These are phyloP conservation scores for Volvox africanus DNA, from an alignment of 139 green algal species.

Conservation along the genomic window DNA sequence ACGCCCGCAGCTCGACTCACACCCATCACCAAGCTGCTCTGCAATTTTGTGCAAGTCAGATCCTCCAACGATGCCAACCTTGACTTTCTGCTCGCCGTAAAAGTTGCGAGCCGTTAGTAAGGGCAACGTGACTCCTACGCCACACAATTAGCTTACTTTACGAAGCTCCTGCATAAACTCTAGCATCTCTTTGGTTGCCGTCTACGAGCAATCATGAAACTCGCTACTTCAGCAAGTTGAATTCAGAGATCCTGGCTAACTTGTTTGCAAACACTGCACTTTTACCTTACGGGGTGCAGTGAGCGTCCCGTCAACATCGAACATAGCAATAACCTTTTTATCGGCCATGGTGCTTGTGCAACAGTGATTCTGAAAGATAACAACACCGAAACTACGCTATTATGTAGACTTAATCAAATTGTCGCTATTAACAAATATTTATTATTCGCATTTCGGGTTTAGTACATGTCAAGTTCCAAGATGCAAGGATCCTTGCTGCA, in stretches of 20 bases:
- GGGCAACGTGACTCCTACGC: background rate
- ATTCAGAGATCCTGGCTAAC: too few species aligned
- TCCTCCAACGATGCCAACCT: conserved; percentile 96
- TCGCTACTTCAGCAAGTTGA: background rate
- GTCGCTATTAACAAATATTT: too few species aligned
- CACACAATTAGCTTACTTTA: conserved; percentile 70
- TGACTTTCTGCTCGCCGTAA: conserved; percentile 76
- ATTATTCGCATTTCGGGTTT: too few species aligned
- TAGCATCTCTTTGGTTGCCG: conserved; percentile 72
- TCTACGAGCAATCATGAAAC: conserved; percentile 36
- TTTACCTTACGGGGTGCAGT: conserved; percentile 89
- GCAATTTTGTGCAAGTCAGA: conserved; percentile 96
- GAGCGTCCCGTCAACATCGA: conserved; percentile 98
- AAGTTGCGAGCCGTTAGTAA: background rate
- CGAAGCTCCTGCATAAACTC: conserved; percentile 89
- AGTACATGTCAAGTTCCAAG: too few species aligned
- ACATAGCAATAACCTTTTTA: conserved; percentile 84
- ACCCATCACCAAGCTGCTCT: conserved; percentile 94
- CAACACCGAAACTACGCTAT: background rate
- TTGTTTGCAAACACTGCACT: too few species aligned
- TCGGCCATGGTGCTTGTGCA: conserved; percentile 8
- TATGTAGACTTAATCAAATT: too few species aligned
- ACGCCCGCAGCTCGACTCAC: conserved; percentile 61
- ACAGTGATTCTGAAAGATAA: background rate
- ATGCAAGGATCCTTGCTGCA: too few species aligned